Conservation (phyloP, 306 rosid genomes). For the Oxytropis ochrocephala region DNA sequence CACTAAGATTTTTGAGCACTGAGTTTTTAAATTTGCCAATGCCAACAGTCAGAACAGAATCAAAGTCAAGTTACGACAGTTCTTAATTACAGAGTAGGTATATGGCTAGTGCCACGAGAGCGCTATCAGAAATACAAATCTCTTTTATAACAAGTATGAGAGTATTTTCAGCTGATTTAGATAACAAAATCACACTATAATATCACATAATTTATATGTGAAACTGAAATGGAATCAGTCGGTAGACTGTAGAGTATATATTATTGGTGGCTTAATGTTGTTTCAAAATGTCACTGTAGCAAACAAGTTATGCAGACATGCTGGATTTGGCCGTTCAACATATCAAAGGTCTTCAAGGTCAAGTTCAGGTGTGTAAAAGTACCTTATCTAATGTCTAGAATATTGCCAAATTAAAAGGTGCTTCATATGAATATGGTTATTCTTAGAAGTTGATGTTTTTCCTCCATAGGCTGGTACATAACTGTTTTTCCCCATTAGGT, state of each 20-base stretch:
- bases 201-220: background rate
- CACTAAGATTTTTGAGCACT: background rate
- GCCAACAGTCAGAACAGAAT: background rate
- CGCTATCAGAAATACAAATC: background rate
- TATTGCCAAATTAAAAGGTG: background rate
- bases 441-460: background rate
- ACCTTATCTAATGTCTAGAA: background rate
- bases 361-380: constrained; percentile 66
- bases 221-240: background rate
- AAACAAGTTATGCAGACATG: constrained; percentile 99
- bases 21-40: background rate
- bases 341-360: constrained; percentile 88
- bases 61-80: background rate
- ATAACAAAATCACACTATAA: background rate
- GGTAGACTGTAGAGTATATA: background rate
- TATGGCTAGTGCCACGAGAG: background rate
- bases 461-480: background rate
- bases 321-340: constrained; percentile 96
- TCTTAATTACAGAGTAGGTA: background rate
- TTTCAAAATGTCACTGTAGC: constrained; percentile 44
- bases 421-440: background rate
- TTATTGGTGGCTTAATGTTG: background rate
- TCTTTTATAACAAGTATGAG: background rate
- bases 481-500: background rate
- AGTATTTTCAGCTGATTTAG: background rate